These are phyloP conservation scores for Rutidosis leptorrhynchoides DNA, from an alignment of 129 eudicot genomes.

Conservation along the genomic window DNA sequence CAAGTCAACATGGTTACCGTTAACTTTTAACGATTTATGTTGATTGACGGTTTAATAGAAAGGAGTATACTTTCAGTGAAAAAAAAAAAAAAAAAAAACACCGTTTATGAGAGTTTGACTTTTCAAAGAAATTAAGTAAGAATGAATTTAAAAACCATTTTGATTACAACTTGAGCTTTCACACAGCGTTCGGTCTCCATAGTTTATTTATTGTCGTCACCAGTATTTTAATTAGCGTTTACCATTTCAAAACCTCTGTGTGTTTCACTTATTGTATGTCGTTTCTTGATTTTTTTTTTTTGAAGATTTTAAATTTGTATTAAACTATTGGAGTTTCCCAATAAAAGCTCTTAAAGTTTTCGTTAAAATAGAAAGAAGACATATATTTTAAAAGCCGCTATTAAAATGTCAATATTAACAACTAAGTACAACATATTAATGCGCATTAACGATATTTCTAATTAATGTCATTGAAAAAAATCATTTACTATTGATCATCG, in stretches of 20 bases:
- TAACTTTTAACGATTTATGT: neutral
- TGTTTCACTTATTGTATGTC: neutral
- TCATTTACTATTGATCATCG: no score
- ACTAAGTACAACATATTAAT: no score
- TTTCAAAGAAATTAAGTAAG: neutral
- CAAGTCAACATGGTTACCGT: neutral
- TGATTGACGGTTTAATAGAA: neutral
- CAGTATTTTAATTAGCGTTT: neutral
- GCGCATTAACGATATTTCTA: no score
- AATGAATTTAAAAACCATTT: neutral
- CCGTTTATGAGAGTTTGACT: slow-evolving; percentile 1
- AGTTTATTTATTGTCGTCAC: neutral
- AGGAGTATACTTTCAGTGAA: neutral
- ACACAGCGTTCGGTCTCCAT: neutral
- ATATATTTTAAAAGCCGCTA: no score
- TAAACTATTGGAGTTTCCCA: no score
- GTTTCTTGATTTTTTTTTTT: no score
- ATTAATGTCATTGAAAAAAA: no score
- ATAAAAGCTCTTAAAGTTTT: no score
- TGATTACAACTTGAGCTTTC: neutral
- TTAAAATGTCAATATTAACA: no score
- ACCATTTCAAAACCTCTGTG: neutral
- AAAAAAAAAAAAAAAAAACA: neutral
- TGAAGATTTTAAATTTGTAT: no score
- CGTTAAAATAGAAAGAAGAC: no score